Evolutionary conservation across 441 rosid species (phyloP).

Genomic region (Erysimum cheiri): DNA sequence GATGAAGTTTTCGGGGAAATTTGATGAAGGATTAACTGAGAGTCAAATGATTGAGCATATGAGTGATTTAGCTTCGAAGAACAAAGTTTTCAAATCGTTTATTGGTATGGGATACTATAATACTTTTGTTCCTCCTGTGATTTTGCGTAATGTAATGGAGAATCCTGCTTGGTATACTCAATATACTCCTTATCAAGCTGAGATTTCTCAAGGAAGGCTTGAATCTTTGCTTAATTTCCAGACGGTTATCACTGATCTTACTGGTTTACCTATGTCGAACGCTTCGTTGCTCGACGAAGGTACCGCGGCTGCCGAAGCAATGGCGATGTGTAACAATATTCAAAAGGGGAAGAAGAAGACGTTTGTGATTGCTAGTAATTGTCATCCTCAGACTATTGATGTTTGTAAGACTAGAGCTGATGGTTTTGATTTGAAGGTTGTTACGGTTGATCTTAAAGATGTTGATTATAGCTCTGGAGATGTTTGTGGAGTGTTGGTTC

Average conservation of each 20-base stretch:
- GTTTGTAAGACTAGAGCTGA: conserved; percentile 86
- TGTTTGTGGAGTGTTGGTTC: conserved; percentile 94
- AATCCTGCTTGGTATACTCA: conserved; percentile 99
- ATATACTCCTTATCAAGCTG: conserved; percentile 96
- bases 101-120: conserved; percentile 97
- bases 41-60: conserved; percentile 83
- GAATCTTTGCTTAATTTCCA: conserved; percentile 91
- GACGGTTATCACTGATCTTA: conserved; percentile 86
- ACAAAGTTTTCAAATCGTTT: conserved; percentile 80
- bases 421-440: conserved; percentile 80
- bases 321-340: conserved; percentile 97
- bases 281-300: conserved; percentile 97
- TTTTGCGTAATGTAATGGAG: conserved; percentile 90
- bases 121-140: conserved; percentile 88
- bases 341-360: conserved; percentile 91
- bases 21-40: conserved; percentile 86
- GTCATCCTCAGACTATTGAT: conserved; percentile 94
- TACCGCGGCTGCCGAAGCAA: conserved; percentile 96
- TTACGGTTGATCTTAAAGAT: conserved; percentile 70
- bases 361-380: conserved; percentile 78
- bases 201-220: conserved; percentile 91
- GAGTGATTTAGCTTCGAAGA: conserved; percentile 74
- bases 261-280: conserved; percentile 90
- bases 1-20: conserved; percentile 71
- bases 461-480: conserved; percentile 78